Conservation (phyloP, 208 protist genomes). For the Acanthamoeba royreba region DNA sequence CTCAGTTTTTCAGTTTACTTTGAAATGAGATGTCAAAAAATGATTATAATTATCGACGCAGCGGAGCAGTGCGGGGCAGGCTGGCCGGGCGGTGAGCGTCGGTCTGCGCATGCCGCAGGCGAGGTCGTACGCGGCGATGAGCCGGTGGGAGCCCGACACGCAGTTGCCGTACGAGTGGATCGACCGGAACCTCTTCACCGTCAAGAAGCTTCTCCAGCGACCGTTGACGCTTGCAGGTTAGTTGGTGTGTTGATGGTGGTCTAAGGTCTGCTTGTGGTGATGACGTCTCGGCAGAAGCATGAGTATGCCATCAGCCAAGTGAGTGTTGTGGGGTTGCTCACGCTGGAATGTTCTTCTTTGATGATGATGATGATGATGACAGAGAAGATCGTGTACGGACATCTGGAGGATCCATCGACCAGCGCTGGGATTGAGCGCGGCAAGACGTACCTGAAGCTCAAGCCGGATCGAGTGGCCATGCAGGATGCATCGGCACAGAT, state of each 20-base stretch:
- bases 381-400: conserved; percentile 85
- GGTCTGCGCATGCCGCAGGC: neutral
- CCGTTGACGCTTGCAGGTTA: conserved; percentile 20
- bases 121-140: neutral
- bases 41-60: no score
- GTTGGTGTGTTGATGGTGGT: neutral
- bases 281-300: no score
- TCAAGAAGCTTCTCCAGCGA: neutral
- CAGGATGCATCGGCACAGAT: conserved; percentile 87
- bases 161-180: neutral
- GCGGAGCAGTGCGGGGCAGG: no score
- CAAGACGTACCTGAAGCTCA: conserved; percentile 80
- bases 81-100: no score
- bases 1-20: neutral
- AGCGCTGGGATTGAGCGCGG: conserved; percentile 78
- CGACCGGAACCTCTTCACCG: neutral
- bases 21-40: no score
- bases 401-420: conserved; percentile 76
- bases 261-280: no score
- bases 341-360: neutral
- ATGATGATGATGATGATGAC: no score
- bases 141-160: neutral
- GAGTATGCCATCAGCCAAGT: no score
- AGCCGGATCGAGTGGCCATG: conserved; percentile 85
- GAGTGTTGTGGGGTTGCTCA: no score